phyloP scores from a whole-genome alignment of 306 rosid species.

The Quercus alba region DNA sequence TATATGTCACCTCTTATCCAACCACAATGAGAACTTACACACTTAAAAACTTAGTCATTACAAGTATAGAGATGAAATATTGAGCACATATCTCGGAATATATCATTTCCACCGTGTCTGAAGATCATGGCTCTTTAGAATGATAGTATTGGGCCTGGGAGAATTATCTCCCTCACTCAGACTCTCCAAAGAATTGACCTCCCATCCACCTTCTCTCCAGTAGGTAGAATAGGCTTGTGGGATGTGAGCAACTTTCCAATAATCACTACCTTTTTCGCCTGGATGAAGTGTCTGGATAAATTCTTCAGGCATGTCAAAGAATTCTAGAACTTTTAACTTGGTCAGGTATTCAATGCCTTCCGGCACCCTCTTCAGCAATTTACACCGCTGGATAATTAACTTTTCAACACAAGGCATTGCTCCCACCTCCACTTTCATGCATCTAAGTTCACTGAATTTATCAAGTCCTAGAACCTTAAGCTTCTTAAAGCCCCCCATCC shows the following conservation, averaged over 20 bases:
- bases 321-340: slow-evolving; percentile 50
- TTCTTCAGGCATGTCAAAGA: slow-evolving; percentile 63
- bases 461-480: slow-evolving; percentile 63
- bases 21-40: neutral
- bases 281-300: slow-evolving; percentile 45
- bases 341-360: slow-evolving; percentile 48
- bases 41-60: neutral
- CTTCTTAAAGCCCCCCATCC: slow-evolving; percentile 50
- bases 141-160: neutral
- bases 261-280: slow-evolving; percentile 40
- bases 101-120: neutral
- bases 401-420: slow-evolving; percentile 67
- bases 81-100: neutral
- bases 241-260: slow-evolving; percentile 48
- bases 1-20: neutral
- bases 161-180: neutral
- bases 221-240: slow-evolving; percentile 59
- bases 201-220: slow-evolving; percentile 75
- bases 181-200: slow-evolving; percentile 25
- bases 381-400: slow-evolving; percentile 53
- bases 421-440: slow-evolving; percentile 48
- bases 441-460: slow-evolving; percentile 44
- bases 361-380: slow-evolving; percentile 44
- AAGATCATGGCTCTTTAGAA: neutral
- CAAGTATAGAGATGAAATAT: neutral